Percentiles rank a stretch among this genome's conserved stretches.
Conservation (phyloP, 139 green algal species). For the Eudorina sp. region DNA sequence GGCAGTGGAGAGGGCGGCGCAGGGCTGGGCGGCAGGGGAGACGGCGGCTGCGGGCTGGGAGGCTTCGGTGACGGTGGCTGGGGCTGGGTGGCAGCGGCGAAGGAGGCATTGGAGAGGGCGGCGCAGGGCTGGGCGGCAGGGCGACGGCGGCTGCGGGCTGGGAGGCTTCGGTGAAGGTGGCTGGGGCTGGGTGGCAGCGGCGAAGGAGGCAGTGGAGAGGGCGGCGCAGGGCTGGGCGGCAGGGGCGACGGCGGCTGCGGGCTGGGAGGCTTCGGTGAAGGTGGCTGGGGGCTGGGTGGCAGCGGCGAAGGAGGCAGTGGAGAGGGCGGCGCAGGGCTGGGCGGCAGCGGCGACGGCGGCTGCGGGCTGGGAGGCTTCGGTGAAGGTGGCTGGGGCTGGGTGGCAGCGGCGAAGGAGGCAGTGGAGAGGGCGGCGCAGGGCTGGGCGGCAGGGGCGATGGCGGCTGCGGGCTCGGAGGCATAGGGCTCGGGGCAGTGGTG, state of each 20-base stretch:
- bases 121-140: not conserved
- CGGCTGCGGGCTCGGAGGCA: not conserved
- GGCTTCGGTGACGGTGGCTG: not conserved
- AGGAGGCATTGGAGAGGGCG: no score
- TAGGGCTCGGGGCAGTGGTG: not conserved
- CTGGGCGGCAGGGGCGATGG: not conserved
- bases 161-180: not conserved
- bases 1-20: not conserved
- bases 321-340: not conserved
- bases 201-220: not conserved
- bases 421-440: not conserved
- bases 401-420: not conserved
- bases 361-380: not conserved
- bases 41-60: not conserved
- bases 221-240: not conserved
- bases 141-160: not conserved
- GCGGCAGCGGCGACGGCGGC: not conserved
- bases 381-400: not conserved
- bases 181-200: not conserved
- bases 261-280: no score
- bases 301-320: not conserved
- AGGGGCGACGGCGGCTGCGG: slow-evolving; percentile 21
- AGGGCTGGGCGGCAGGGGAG: not conserved
- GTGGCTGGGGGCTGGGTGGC: not conserved
- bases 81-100: slow-evolving; percentile 18